Percentiles rank a stretch among this genome's conserved stretches.
These are phyloP conservation scores for Suillus subluteus DNA, from an alignment of 768 basidiomycete species.

Conservation along the genomic window DNA sequence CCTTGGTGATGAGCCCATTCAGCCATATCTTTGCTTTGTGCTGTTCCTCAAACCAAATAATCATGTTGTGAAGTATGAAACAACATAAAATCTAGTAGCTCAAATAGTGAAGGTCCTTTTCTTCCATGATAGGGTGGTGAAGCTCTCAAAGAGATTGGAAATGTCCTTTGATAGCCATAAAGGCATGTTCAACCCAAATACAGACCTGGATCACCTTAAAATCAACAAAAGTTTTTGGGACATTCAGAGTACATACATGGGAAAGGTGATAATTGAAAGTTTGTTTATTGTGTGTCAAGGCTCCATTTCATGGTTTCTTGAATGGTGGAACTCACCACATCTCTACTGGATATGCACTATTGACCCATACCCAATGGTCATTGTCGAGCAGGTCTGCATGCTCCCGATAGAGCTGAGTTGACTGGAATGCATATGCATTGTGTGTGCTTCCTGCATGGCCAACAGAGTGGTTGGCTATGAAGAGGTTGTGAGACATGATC, in stretches of 20 bases:
- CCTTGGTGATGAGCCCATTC: not conserved
- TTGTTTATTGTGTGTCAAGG: conserved; percentile 19
- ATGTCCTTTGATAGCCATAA: not conserved
- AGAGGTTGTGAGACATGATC: conserved; percentile 15
- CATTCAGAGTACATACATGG: conserved; percentile 9
- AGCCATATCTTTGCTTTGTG: not conserved
- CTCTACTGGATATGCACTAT: conserved; percentile 13
- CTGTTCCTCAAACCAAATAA: too few species aligned
- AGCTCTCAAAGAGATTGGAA: not conserved
- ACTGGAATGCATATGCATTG: conserved; percentile 8
- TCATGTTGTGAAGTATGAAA: too few species aligned
- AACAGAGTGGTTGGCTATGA: conserved; percentile 14
- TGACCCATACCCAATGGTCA: conserved; percentile 19
- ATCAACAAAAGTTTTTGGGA: not conserved
- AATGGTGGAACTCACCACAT: conserved; percentile 29
- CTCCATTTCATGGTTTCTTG: conserved; percentile 24
- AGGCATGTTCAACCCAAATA: not conserved
- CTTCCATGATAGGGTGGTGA: not conserved
- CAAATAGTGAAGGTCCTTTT: not conserved
- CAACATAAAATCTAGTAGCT: not conserved
- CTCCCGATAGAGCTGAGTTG: not conserved
- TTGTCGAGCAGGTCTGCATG: conserved; percentile 9
- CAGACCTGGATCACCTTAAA: not conserved
- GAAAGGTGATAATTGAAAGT: conserved; percentile 25
- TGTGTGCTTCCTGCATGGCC: not conserved